Base-by-base conservation (phyloP, 192 early-diverging fungal species). In the Gonapodya prolifera region DNA sequence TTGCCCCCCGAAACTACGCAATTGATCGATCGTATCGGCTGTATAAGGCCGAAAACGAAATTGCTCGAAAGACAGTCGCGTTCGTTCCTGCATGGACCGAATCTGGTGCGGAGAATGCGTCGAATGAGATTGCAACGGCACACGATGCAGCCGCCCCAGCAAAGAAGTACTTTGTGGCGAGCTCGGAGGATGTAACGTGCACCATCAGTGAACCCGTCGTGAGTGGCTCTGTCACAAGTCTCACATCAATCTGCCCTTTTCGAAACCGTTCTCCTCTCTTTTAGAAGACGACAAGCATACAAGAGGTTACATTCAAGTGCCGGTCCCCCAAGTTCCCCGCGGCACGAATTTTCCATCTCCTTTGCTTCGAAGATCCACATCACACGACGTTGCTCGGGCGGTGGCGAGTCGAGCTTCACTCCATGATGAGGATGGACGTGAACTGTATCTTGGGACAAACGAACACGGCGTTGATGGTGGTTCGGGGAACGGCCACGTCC, bases 341-440 rank as follows among this genome's bases (percentile, higher is more conserved):
- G 31, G 76, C 33, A 35, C 35, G 76, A 76, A 73, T 33, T 33
- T 76, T 76, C 1, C 34, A 34, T 35, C 29, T 76, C 31, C 70
- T 76, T 34, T 76, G 31, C 28, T 76, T 33, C 70, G 76, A 76
- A 31, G 76, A 76, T 76, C 76, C 76, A 35, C 34, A 76, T n/a
- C 1, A 70, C 17, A 76, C 70, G 16, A 33, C 76, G 2, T 71
- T 76, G 70, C 35, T 70, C 32, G 76, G 34, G n/a, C 33, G 35
- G 31, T 76, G 76, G 76, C 35, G 34, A 35, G 34, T 76, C 35
- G 33, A 70, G 31, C 23, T 76, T 1, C 76, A 76, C 34, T 34
- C 30, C 32, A 2, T 76, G 0, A 69, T 76, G 32, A 76, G 75
- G 69, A 76, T 76, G 35, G 75, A 76, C 69, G 69, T 76, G 35